A percentile compares a stretch with the other conserved stretches of the same genome.
Conservation (phyloP, 306 rosid genomes). For the Inga oerstediana region DNA sequence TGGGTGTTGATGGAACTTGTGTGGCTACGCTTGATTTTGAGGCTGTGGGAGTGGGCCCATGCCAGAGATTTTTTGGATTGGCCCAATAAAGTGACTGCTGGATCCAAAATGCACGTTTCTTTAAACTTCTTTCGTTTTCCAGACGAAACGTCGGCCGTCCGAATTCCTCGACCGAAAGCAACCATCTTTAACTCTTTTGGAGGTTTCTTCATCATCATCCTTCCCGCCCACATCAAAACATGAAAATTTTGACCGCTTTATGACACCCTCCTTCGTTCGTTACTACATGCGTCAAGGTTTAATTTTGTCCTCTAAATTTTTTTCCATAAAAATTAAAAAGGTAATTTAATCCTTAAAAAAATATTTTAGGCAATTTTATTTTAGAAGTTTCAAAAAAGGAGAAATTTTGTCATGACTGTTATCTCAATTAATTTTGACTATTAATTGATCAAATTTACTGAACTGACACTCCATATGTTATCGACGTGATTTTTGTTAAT, state of each 20-base stretch:
- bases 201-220: not conserved
- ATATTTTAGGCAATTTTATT: too few species aligned
- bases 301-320: too few species aligned
- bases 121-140: constrained; percentile 33
- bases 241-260: not conserved
- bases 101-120: constrained; percentile 17
- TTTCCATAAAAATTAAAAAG: too few species aligned
- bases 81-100: constrained; percentile 6
- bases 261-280: too few species aligned
- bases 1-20: constrained; percentile 29
- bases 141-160: not conserved
- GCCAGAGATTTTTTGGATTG: not conserved
- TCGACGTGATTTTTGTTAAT: too few species aligned
- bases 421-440: too few species aligned
- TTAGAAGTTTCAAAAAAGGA: too few species aligned
- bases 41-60: not conserved
- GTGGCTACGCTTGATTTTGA: constrained; percentile 27
- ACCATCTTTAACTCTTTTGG: not conserved
- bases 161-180: not conserved
- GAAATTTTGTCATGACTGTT: accelerated
- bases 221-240: not conserved
- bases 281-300: too few species aligned
- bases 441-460: too few species aligned
- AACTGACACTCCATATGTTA: too few species aligned
- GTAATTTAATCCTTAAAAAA: too few species aligned